phyloP scores from a whole-genome alignment of 148 eudicot genomes.

The Dianthus caryophyllus region DNA sequence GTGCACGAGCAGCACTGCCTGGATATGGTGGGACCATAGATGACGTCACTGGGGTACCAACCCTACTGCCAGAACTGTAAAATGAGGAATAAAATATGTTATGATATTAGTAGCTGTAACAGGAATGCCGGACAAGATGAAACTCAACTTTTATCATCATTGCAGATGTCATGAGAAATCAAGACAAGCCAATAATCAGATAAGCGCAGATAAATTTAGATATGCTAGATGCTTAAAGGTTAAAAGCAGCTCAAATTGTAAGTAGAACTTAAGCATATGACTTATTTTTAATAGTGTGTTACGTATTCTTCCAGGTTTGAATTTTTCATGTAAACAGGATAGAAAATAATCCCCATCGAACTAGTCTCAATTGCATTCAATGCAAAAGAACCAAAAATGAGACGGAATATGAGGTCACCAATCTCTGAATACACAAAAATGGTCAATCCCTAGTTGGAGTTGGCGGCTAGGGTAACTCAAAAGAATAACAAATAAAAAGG shows the following conservation, averaged over 20 bases:
- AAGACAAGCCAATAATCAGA: background rate
- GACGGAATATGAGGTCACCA: background rate
- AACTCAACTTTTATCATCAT: conserved; percentile 3
- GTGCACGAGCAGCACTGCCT: conserved; percentile 80
- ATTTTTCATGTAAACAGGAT: no score
- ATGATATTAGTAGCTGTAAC: background rate
- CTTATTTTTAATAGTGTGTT: no score
- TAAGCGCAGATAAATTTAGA: background rate
- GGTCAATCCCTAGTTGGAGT: background rate
- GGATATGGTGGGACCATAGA: conserved; percentile 78
- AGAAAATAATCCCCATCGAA: no score
- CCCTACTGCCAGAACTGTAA: conserved; percentile 60
- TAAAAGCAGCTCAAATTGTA: background rate
- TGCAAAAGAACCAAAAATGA: background rate
- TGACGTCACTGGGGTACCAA: conserved; percentile 57
- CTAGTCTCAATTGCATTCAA: background rate
- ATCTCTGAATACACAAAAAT: background rate
- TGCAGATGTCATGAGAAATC: background rate
- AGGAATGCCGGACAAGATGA: background rate
- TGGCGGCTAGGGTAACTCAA: background rate
- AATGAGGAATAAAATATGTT: background rate
- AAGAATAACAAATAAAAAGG: no score
- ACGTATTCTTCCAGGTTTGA: no score
- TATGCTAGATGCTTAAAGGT: conserved; percentile 1
- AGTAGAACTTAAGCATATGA: background rate